Evolutionary conservation across 345 rosid genomes (phyloP).

Genomic region (Diplotaxis tenuifolia): DNA sequence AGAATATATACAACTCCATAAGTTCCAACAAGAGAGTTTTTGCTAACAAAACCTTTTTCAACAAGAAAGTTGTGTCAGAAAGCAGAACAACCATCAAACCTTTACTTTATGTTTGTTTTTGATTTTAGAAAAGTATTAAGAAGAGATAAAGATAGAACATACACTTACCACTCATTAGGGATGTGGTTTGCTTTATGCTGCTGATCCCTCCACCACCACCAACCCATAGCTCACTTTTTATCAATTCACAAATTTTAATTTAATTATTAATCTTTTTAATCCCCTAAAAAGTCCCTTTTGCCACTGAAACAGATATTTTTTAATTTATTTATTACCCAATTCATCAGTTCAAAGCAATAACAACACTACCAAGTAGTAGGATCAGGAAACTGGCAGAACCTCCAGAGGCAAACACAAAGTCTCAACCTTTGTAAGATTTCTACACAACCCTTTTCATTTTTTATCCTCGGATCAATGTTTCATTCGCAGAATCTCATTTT

Average conservation of each 20-base stretch:
- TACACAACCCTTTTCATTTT: background rate
- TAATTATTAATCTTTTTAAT: background rate
- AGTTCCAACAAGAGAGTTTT: background rate
- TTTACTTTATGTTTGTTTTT: background rate
- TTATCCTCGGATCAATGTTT: background rate
- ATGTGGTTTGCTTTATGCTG: slow-evolving; percentile 65
- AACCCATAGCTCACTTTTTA: slow-evolving; percentile 30
- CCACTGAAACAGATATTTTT: slow-evolving; percentile 12
- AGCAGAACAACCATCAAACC: background rate
- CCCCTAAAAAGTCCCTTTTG: slow-evolving; percentile 24
- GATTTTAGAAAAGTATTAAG: background rate
- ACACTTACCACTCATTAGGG: slow-evolving; percentile 62
- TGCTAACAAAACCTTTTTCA: background rate
- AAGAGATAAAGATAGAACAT: slow-evolving; percentile 19
- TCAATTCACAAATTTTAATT: background rate
- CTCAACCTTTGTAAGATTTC: slow-evolving; percentile 37
- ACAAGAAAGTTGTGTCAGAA: background rate
- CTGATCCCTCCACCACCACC: slow-evolving; percentile 54
- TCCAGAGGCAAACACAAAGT: slow-evolving; percentile 20
- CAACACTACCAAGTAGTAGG: slow-evolving; percentile 24
- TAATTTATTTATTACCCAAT: slow-evolving; percentile 7
- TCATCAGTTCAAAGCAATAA: slow-evolving; percentile 16
- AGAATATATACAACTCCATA: slow-evolving; percentile 15
- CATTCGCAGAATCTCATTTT: background rate
- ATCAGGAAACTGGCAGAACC: slow-evolving; percentile 34